Evolutionary conservation across 805 yeast genomes (phyloP), one percentile per base, ranked within the genome.

Genomic region (Candida pseudoglaebosa): DNA sequence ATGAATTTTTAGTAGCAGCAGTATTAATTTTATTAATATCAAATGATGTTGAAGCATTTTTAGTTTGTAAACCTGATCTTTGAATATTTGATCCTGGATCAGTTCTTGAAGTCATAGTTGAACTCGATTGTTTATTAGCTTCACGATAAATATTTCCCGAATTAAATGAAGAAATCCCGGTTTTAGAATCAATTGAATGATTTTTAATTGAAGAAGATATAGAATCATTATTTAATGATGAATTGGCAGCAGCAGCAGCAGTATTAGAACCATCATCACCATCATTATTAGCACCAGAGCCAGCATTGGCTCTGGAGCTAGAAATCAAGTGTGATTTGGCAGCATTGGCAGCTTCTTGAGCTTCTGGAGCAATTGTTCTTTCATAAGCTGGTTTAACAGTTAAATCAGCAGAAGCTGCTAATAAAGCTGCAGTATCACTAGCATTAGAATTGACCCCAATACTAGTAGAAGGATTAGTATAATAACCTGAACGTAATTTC

Each of bases 361-460:
- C 86, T 38, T 78, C 86, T 5, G 54, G 64, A 5, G 81, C 70
- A 13, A 80, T 73, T 10, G 73, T 57, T 43, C 90, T 65, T 57
- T 78, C 81, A 57, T 82, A 84, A 10, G 67, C 47, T 10, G 87
- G 79, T 44, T 73, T 75, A 28, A 82, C 76, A 2, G 79, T 71
- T 32, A 80, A 67, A 56, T 80, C 84, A 2, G 84, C 62, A 9
- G 80, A 75, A 5, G 85, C 76, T 2, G 93, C 95, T 44, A 83
- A 66, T 38, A 82, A 64, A 1, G 93, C 93, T 35, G 95, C 91
- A 4, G 84, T 77, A 54, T 81, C 88, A 12, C 86, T 75, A 20
- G 89, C 86, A 30, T 76, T 70, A 42, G 80, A 71, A 44, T 76
- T 71, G 21, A 82, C 84, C n/a, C 91, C 90, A 8, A 71, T 61